Conservation (phyloP, 2,329 filamentous ascomycete species). For the Bipolaris bicolor region DNA sequence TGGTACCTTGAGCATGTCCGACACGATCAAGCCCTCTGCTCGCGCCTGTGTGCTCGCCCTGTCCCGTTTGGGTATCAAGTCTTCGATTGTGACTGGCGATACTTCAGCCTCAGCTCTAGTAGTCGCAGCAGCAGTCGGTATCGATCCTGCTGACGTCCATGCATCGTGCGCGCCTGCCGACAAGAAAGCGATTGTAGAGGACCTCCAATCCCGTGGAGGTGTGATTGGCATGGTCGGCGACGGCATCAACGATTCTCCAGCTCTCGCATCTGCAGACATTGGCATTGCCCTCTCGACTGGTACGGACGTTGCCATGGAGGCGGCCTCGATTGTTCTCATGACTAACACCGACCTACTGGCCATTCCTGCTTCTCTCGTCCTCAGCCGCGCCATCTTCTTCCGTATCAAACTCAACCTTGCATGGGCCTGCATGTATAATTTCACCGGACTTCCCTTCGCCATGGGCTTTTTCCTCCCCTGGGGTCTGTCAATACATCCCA, state of each 20-base stretch:
- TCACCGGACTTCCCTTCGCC: slow-evolving; percentile 89
- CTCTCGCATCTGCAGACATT: slow-evolving; percentile 87
- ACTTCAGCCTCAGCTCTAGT: slow-evolving; percentile 82
- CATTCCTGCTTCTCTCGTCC: slow-evolving; percentile 83
- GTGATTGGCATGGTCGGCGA: slow-evolving; percentile 94
- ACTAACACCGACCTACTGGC: slow-evolving; percentile 87
- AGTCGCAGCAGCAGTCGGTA: slow-evolving; percentile 83
- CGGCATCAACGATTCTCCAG: slow-evolving; percentile 97
- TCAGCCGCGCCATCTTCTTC: slow-evolving; percentile 83
- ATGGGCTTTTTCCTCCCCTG: slow-evolving; percentile 96
- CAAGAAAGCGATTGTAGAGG: slow-evolving; percentile 83
- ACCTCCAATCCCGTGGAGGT: slow-evolving; percentile 74
- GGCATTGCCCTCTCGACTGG: slow-evolving; percentile 92
- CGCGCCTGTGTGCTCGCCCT: slow-evolving; percentile 81
- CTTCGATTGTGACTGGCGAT: slow-evolving; percentile 93
- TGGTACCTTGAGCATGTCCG: slow-evolving; percentile 82
- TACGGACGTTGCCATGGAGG: slow-evolving; percentile 97
- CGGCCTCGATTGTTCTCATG: slow-evolving; percentile 96
- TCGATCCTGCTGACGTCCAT: slow-evolving; percentile 74
- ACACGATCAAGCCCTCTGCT: slow-evolving; percentile 89
- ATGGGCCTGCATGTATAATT: slow-evolving; percentile 94
- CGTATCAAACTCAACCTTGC: slow-evolving; percentile 92
- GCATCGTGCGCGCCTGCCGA: slow-evolving; percentile 89
- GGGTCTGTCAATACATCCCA: slow-evolving; percentile 85
- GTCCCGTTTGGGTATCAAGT: slow-evolving; percentile 81